These are phyloP conservation scores for Gossypium sturtianum DNA, from an alignment of 345 rosid species.

Conservation along the genomic window DNA sequence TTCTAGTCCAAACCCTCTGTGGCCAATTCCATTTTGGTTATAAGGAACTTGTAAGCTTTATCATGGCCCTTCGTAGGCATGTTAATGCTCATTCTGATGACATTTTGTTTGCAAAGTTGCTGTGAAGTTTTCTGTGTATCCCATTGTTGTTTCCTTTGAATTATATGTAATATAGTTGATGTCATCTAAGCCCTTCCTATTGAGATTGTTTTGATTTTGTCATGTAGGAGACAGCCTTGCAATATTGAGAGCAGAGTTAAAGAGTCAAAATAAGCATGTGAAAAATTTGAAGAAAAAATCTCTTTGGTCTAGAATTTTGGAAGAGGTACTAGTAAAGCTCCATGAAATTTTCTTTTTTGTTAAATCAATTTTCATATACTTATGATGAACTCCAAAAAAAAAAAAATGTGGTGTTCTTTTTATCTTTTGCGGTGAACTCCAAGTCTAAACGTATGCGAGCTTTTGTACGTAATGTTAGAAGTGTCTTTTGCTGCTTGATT, in stretches of 20 bases:
- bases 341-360: neutral
- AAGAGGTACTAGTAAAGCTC: slow-evolving; percentile 54
- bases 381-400: neutral
- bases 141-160: neutral
- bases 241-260: slow-evolving; percentile 82
- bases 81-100: neutral
- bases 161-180: neutral
- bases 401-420: neutral
- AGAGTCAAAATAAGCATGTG: slow-evolving; percentile 90
- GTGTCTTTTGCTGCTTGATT: neutral
- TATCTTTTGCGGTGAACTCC: neutral
- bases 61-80: neutral
- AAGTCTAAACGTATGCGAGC: neutral
- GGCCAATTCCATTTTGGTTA: neutral
- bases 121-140: neutral
- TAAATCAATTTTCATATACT: neutral
- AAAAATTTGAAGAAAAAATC: slow-evolving; percentile 86
- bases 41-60: neutral
- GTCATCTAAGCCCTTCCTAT: neutral
- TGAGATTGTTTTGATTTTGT: slow-evolving; percentile 9
- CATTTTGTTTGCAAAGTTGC: neutral
- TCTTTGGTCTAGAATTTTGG: slow-evolving; percentile 93
- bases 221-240: slow-evolving; percentile 75
- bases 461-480: neutral
- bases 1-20: neutral